phyloP scores from a whole-genome alignment of 2,329 filamentous ascomycete species.

The Bertia moriformis region DNA sequence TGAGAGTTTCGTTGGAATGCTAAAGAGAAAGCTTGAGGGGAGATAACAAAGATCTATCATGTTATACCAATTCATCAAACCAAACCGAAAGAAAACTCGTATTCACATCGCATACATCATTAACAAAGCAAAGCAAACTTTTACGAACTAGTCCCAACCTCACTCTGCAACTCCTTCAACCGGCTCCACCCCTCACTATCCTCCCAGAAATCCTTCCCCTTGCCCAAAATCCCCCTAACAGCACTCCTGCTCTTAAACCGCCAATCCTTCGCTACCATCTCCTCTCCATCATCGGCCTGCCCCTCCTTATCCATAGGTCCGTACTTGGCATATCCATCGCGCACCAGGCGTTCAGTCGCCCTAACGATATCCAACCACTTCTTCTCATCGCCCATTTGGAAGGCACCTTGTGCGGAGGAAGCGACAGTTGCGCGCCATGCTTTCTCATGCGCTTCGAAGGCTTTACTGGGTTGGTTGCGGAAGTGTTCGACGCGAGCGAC shows the following conservation, averaged over 20 bases:
- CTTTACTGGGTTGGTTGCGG: slow-evolving; percentile 34
- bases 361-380: slow-evolving; percentile 44
- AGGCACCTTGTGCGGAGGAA: slow-evolving; percentile 21
- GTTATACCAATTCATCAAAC: too few relatives aligned
- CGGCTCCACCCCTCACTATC: slow-evolving; percentile 33
- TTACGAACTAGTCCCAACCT: slow-evolving; percentile 3
- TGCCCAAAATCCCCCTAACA: slow-evolving; percentile 42
- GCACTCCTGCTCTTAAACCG: slow-evolving; percentile 52
- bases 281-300: slow-evolving; percentile 15
- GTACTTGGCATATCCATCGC: slow-evolving; percentile 42
- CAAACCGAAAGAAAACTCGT: too few relatives aligned
- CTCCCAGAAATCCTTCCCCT: slow-evolving; percentile 47
- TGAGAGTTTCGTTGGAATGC: neutral
- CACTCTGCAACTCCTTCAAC: slow-evolving; percentile 18
- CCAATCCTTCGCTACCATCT: slow-evolving; percentile 50
- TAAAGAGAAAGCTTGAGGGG: neutral
- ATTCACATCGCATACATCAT: too few relatives aligned
- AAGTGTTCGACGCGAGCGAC: slow-evolving; percentile 41
- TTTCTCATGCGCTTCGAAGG: slow-evolving; percentile 52
- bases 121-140: too few relatives aligned
- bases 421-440: slow-evolving; percentile 41
- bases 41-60: too few relatives aligned
- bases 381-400: slow-evolving; percentile 20
- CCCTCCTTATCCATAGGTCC: slow-evolving; percentile 33
- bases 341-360: slow-evolving; percentile 42